Percentiles rank a stretch among this genome's conserved stretches.
Evolutionary conservation across 805 yeast species (phyloP).

Genomic region (Naumovozyma dairenensis): DNA sequence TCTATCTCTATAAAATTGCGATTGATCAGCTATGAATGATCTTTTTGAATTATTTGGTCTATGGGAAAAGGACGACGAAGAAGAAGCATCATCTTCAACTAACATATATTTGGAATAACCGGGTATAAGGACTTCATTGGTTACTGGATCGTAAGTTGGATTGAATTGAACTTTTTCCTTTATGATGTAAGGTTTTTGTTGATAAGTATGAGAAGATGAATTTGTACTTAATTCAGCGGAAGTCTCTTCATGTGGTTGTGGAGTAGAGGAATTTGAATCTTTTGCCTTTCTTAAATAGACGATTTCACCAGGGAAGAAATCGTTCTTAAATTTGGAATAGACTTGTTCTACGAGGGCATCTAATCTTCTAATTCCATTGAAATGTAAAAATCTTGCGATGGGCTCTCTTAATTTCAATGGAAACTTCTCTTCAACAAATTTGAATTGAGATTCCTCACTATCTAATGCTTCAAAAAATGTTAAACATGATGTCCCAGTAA

Average conservation of each 20-base stretch:
- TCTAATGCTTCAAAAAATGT: conserved; percentile 83
- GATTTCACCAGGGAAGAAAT: conserved; percentile 85
- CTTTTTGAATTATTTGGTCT: conserved; percentile 37
- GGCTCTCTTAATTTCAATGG: conserved; percentile 92
- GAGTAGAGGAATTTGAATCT: conserved; percentile 10
- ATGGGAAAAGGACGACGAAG: background rate
- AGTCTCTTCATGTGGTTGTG: conserved; percentile 11
- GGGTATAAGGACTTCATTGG: conserved; percentile 33
- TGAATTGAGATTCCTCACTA: conserved; percentile 56
- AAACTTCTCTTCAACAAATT: conserved; percentile 65
- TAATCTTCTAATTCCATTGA: conserved; percentile 68
- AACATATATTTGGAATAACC: conserved; percentile 65
- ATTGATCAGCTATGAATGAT: conserved; percentile 63
- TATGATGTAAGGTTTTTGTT: conserved; percentile 39
- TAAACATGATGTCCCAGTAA: conserved; percentile 85
- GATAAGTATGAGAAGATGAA: background rate
- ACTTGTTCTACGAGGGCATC: conserved; percentile 85
- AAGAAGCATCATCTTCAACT: conserved; percentile 32
- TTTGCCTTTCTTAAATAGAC: conserved; percentile 44
- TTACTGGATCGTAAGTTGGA: conserved; percentile 29
- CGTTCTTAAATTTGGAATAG: conserved; percentile 63
- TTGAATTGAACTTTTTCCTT: conserved; percentile 81
- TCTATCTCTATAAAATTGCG: conserved; percentile 72
- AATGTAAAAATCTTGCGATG: conserved; percentile 74
- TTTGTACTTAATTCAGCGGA: conserved; percentile 1